phyloP scores from a whole-genome alignment of 371 early-diverging fungal species.

The Mortierella sp. region DNA sequence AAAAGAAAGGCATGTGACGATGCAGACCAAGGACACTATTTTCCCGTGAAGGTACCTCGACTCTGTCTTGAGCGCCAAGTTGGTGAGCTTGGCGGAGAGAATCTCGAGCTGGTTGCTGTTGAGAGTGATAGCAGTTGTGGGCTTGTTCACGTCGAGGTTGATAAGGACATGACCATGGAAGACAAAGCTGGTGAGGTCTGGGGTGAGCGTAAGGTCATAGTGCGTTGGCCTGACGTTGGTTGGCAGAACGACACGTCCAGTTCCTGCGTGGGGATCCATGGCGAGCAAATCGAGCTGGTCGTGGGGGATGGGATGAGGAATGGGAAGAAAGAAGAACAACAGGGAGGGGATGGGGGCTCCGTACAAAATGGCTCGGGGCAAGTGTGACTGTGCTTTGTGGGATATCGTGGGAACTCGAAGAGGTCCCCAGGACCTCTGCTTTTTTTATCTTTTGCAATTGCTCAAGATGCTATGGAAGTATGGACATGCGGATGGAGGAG shows the following conservation, averaged over 20 bases:
- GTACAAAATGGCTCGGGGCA: too few species aligned
- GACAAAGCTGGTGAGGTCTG: constrained; percentile 71
- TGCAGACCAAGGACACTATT: constrained; percentile 28
- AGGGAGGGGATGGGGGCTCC: too few species aligned
- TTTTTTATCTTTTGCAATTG: too few species aligned
- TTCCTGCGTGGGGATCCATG: constrained; percentile 51
- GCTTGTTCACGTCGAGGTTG: constrained; percentile 60
- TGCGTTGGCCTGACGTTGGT: constrained; percentile 78
- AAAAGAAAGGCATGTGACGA: background rate
- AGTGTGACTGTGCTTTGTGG: too few species aligned
- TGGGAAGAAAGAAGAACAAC: too few species aligned
- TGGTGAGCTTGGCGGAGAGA: constrained; percentile 47
- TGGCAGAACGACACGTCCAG: constrained; percentile 69
- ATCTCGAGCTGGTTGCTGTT: constrained; percentile 69
- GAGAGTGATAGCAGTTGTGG: constrained; percentile 63
- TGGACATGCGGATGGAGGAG: too few species aligned
- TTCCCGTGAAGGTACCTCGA: constrained; percentile 3
- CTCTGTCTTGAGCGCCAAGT: constrained; percentile 12
- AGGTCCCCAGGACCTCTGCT: too few species aligned
- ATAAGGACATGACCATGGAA: constrained; percentile 64
- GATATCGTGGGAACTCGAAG: too few species aligned
- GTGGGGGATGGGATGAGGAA: too few species aligned
- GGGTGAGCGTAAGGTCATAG: constrained; percentile 76
- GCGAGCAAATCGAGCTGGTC: too few species aligned
- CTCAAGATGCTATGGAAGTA: too few species aligned